Evolutionary conservation across 2,329 filamentous ascomycete species (phyloP).

Genomic region (Colletotrichum destructivum): DNA sequence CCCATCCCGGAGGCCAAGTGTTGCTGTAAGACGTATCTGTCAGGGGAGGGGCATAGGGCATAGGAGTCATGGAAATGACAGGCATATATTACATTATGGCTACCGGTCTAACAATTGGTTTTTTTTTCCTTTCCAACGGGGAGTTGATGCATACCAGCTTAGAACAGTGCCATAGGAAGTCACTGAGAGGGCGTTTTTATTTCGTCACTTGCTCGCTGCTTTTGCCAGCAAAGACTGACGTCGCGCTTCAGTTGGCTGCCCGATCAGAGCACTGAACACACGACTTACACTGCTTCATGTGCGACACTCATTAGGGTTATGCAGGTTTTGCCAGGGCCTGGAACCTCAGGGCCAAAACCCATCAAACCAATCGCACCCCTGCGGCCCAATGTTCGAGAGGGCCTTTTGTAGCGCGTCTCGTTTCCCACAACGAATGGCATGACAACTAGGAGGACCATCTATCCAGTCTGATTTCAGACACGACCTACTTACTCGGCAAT

Average conservation of each 20-base stretch:
- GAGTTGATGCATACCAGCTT: too few species aligned
- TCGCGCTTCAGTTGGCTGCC: not conserved
- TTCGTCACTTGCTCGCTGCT: too few species aligned
- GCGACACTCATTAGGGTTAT: too few species aligned
- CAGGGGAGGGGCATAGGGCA: not conserved
- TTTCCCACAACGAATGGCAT: slow-evolving; percentile 32
- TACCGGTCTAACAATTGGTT: too few species aligned
- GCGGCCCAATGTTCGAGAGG: slow-evolving; percentile 20
- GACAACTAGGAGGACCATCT: slow-evolving; percentile 21
- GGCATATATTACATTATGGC: too few species aligned
- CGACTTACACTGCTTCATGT: too few species aligned
- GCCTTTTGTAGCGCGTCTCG: slow-evolving; percentile 37
- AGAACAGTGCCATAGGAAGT: too few species aligned
- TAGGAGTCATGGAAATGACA: too few species aligned
- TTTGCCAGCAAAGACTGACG: not conserved
- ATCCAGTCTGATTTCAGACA: not conserved
- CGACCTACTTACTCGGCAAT: not conserved
- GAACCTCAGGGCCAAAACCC: too few species aligned
- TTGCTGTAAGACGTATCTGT: too few species aligned
- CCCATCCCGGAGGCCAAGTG: slow-evolving; percentile 9
- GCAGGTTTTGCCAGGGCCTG: not conserved
- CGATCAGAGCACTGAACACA: not conserved
- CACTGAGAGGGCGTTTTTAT: too few species aligned
- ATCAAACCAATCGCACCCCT: slow-evolving; percentile 19
- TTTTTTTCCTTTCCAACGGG: too few species aligned